A percentile compares a stretch with the other conserved stretches of the same genome.
Evolutionary conservation across 148 eudicot genomes (phyloP).

Genomic region (Rhododendron kiyosumense): DNA sequence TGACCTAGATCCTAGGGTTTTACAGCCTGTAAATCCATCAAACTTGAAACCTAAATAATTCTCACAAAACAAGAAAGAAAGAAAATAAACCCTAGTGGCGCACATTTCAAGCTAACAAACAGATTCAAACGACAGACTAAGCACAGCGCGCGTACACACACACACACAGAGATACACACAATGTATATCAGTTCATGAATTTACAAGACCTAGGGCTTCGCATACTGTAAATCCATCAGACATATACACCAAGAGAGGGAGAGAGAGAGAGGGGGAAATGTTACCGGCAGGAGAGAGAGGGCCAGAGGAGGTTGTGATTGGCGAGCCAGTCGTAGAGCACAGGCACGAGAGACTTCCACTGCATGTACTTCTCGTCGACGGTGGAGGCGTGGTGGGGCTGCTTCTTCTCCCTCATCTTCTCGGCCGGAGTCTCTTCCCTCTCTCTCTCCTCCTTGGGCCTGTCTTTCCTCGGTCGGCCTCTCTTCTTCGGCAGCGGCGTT

Average conservation of each 20-base stretch:
- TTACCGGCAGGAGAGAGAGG: constrained; percentile 77
- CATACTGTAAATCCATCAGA: background rate
- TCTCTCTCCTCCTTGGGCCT: constrained; percentile 28
- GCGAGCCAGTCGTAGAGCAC: constrained; percentile 53
- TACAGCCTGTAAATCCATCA: background rate
- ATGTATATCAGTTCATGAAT: too few species aligned
- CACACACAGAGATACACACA: too few species aligned
- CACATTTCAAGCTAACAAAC: background rate
- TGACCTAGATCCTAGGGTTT: background rate
- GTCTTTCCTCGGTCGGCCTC: constrained; percentile 30
- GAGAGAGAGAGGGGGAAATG: background rate
- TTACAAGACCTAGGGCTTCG: background rate
- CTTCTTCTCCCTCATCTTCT: constrained; percentile 53
- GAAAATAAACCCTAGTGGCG: background rate
- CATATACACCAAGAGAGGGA: background rate
- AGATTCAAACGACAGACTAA: background rate
- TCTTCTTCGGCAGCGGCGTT: constrained; percentile 19
- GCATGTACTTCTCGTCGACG: constrained; percentile 40
- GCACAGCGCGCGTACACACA: background rate
- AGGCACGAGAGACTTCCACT: constrained; percentile 55
- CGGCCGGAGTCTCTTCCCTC: constrained; percentile 7
- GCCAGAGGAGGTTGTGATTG: constrained; percentile 60
- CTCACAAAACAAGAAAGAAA: too few species aligned
- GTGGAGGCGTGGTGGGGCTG: constrained; percentile 18
- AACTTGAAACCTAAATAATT: too few species aligned